Percentiles rank a stretch among this genome's conserved stretches.
These are phyloP conservation scores for Pezicula carpinea DNA, from an alignment of 2,329 filamentous ascomycete species.

Conservation along the genomic window DNA sequence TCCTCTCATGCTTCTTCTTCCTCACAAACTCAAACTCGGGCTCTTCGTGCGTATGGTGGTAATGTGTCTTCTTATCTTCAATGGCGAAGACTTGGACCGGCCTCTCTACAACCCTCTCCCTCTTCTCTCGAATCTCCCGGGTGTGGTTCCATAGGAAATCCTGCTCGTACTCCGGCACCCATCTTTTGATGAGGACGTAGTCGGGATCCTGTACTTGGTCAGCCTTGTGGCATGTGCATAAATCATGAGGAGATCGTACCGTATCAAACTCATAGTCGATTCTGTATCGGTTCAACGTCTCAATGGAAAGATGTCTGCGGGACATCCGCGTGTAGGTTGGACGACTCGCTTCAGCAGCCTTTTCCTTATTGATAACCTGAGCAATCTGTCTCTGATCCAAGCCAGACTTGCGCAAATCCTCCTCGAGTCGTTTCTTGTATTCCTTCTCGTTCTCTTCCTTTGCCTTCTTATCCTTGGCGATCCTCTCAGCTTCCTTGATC, in stretches of 20 bases:
- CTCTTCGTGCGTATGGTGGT: conserved; percentile 18
- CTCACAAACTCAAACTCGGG: conserved; percentile 25
- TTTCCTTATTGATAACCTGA: conserved; percentile 55
- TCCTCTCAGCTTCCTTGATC: conserved; percentile 28
- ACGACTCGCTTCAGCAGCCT: conserved; percentile 33
- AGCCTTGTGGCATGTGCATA: conserved; percentile 25
- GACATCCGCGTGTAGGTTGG: conserved; percentile 62
- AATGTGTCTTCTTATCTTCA: conserved; percentile 12
- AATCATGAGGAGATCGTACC: conserved; percentile 34
- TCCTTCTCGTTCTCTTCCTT: conserved; percentile 29
- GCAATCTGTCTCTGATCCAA: conserved; percentile 54
- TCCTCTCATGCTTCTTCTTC: conserved; percentile 26
- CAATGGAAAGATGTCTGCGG: conserved; percentile 55
- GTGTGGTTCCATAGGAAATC: conserved; percentile 71
- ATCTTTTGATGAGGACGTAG: conserved; percentile 69
- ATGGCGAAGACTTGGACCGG: conserved; percentile 15
- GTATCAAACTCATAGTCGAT: conserved; percentile 55
- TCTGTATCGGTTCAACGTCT: conserved; percentile 51
- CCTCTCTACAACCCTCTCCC: conserved; percentile 5
- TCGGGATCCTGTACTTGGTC: conserved; percentile 53
- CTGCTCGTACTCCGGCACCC: conserved; percentile 68
- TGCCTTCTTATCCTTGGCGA: conserved; percentile 31
- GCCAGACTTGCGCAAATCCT: conserved; percentile 54
- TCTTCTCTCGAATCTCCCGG: conserved; percentile 39
- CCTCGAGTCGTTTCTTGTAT: conserved; percentile 46